Conservation (phyloP, 331 rosid species). For the Acacia concinna region DNA sequence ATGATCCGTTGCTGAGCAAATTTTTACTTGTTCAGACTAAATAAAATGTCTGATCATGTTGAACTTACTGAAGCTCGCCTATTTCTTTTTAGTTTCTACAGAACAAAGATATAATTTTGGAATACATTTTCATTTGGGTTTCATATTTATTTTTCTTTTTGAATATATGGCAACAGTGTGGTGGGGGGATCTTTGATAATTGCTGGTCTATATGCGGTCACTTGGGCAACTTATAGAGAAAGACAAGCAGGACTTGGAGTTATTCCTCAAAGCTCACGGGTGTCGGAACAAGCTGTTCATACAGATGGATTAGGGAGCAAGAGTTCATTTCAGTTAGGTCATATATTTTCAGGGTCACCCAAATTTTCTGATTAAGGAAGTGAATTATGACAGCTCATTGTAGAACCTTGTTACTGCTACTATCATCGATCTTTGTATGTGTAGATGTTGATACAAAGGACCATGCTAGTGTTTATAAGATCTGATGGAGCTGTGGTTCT, state of each 20-base stretch:
- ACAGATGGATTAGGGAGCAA: slow-evolving; percentile 30
- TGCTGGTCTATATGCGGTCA: slow-evolving; percentile 80
- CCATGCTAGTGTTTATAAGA: not conserved
- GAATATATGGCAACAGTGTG: slow-evolving; percentile 37
- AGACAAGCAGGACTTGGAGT: slow-evolving; percentile 53
- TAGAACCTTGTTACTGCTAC: slow-evolving; percentile 15
- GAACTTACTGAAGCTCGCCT: slow-evolving; percentile 1
- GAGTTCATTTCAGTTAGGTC: slow-evolving; percentile 57
- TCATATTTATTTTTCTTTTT: slow-evolving; percentile 7
- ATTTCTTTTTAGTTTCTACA: not conserved
- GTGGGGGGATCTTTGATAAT: slow-evolving; percentile 79
- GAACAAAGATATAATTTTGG: not conserved
- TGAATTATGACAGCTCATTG: slow-evolving; percentile 19
- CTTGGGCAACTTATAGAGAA: slow-evolving; percentile 87
- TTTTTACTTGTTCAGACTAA: not conserved
- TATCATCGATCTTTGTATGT: not conserved
- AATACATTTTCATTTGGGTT: not conserved
- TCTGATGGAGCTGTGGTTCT: not conserved
- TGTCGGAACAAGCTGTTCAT: slow-evolving; percentile 55
- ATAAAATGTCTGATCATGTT: not conserved
- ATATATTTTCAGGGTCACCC: slow-evolving; percentile 57
- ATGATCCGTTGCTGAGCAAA: not conserved
- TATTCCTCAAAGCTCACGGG: slow-evolving; percentile 48
- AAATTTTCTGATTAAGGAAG: slow-evolving; percentile 67
- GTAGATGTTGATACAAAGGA: not conserved